Base-by-base conservation (phyloP, 768 basidiomycete species). In the Termitomyces sp. region DNA sequence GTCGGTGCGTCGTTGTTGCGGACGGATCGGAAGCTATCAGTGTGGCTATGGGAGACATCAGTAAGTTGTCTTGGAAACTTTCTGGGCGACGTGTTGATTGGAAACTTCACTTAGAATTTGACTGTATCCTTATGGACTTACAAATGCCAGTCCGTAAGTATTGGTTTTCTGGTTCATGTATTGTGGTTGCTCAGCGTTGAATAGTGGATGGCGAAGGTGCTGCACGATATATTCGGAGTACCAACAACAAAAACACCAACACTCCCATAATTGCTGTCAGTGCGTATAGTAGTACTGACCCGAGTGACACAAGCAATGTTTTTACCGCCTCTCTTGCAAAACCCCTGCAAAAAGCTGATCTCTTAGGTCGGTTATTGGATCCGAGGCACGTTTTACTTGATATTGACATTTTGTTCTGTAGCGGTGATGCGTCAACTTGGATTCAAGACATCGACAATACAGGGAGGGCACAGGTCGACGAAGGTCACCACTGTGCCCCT, bases 1-100 rank as follows among this genome's bases (percentile, higher is more conserved):
- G 96, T 73, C 89, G 96, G 17, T 94, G 93, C 72, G 89, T 98
- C 10, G 92, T 98, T 9, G 97, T 98, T 17, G 86, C 94, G 47
- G 95, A 98, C 75, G 97, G 97, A 8, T 94, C 96, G 5, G 94
- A 97, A 74, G 97, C 97, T 25, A 89, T 98, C 69, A 94, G 95
- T 65, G 93, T 98, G 54, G 95, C 96, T 3, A 95, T 97, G 86
- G 94, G 94, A 50, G 94, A 96, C 69, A 97, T 98, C 76, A 94
- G 95, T 97, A 71, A 77, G 93, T 42, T 17, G 15, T 85, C 57
- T 63, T 25, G 15, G 6, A 14, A 36, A 45, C 9, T 40, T 20
- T 42, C 50, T 54, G 46, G 40, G n/a, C 25, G 5, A 8, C 59
- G 36, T 38, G 46, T 46, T 43, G 38, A 42, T 58, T 77, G 67